Evolutionary conservation across 495 filamentous ascomycete species (phyloP), one percentile per base, ranked within the genome.

Genomic region (Penicillium crystallinum): DNA sequence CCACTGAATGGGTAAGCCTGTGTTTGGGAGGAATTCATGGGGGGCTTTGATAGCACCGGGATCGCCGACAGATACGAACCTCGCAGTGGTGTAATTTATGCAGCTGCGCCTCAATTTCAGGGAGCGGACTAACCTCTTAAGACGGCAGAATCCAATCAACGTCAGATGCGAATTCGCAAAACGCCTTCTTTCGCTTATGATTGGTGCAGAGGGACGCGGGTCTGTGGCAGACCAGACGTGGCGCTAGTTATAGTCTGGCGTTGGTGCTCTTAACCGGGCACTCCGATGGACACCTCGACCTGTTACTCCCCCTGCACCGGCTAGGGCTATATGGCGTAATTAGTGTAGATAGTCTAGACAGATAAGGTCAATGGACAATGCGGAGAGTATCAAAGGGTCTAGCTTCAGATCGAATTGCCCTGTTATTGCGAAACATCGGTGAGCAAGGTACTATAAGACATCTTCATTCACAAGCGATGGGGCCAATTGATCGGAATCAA

Each of bases 21-120:
- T 18, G 34, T 27, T n/a, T n/a, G n/a, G n/a, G n/a, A n/a, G n/a
- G n/a, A n/a, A n/a, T n/a, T n/a, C n/a, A n/a, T n/a, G n/a, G n/a
- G n/a, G n/a, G n/a, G n/a, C n/a, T n/a, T n/a, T n/a, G n/a, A n/a
- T 54, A 44, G 42, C 31, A 57, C 59, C 59, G 59, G 59, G 52
- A 55, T 55, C 55, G 55, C 59, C 59, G 59, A 62, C 49, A 51
- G 39, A 53, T 57, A 50, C 48, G 48, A 50, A 42, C 48, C 37
- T 12, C 38, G 23, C 42, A 59, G 59, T 56, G 57, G 57, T 61
- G 57, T 57, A 57, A 38, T 30, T 30, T 23, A 49, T 19, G 33
- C n/a, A 53, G 52, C 61, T 64, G 58, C 61, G 61, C 61, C 61
- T 59, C 53, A 19, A 52, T 34, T 23, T 7, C 19, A n/a, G 29